Percentiles rank a stretch among this genome's conserved stretches.
These are phyloP conservation scores for Aspergillus biplanus DNA, from an alignment of 495 filamentous ascomycete species.

Conservation along the genomic window DNA sequence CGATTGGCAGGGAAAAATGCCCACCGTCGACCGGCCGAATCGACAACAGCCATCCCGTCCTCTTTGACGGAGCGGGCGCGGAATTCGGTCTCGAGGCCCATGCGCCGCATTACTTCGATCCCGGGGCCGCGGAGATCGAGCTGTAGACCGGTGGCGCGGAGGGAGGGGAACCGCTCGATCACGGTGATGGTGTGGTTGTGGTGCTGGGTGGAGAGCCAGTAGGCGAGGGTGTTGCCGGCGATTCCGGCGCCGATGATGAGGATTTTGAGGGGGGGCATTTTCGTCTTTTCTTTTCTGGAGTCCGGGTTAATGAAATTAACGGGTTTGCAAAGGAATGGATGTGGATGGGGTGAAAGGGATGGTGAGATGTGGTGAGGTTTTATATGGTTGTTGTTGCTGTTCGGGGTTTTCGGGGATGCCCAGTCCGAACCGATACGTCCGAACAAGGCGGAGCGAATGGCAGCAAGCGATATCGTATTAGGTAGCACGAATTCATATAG, in stretches of 20 bases:
- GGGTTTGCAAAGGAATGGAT: no score
- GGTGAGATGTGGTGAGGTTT: no score
- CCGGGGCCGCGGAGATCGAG: slow-evolving; percentile 47
- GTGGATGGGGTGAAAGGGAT: no score
- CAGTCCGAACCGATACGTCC: no score
- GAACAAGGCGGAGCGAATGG: no score
- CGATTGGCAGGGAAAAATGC: slow-evolving; percentile 36
- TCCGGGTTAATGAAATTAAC: no score
- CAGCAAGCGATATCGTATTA: no score
- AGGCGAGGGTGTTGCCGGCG: slow-evolving; percentile 42
- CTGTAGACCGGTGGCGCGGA: slow-evolving; percentile 41
- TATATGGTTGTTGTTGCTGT: no score
- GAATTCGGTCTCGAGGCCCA: slow-evolving; percentile 41
- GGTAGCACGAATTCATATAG: no score
- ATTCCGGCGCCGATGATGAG: slow-evolving; percentile 53
- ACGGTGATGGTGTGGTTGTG: slow-evolving; percentile 40
- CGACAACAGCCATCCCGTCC: slow-evolving; percentile 39
- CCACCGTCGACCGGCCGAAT: slow-evolving; percentile 25
- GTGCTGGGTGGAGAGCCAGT: slow-evolving; percentile 34
- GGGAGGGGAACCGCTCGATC: slow-evolving; percentile 39
- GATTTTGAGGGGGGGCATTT: slow-evolving; percentile 38
- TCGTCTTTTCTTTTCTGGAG: no score
- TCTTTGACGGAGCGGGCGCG: slow-evolving; percentile 31
- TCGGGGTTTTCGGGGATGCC: no score
- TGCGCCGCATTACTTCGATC: slow-evolving; percentile 37